Conservation (phyloP, 257 asterid species). For the Solanum chmielewskii region DNA sequence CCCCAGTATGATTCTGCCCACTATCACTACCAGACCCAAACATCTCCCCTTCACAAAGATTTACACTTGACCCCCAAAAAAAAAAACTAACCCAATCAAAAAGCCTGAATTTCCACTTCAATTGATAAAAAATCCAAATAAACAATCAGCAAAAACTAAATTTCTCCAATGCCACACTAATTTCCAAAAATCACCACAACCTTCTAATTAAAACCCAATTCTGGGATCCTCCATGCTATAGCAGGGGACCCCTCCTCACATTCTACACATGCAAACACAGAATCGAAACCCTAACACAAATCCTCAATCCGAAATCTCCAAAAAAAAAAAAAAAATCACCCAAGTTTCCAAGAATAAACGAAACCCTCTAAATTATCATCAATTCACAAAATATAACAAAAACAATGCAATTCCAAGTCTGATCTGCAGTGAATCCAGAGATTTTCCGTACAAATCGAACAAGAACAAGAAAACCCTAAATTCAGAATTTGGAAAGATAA, state of each 20-base stretch:
- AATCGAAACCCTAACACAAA: slow-evolving; percentile 9
- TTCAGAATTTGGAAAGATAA: neutral
- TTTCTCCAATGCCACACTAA: neutral
- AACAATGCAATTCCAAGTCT: neutral
- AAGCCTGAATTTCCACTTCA: neutral
- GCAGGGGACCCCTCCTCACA: slow-evolving; percentile 26
- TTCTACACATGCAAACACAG: slow-evolving; percentile 12
- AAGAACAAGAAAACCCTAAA: slow-evolving; percentile 3
- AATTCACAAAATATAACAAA: neutral
- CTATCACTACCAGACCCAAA: slow-evolving; percentile 26
- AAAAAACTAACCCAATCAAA: neutral
- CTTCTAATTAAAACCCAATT: neutral
- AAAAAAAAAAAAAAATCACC: neutral
- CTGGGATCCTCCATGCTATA: slow-evolving; percentile 23
- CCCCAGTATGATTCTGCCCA: slow-evolving; percentile 19
- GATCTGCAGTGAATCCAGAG: slow-evolving; percentile 3
- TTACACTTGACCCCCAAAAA: neutral
- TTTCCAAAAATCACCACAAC: neutral
- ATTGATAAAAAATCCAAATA: neutral
- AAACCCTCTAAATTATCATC: neutral
- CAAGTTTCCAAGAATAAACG: neutral
- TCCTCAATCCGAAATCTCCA: neutral
- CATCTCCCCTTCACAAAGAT: slow-evolving; percentile 22
- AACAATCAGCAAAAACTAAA: neutral
- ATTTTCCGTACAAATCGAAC: neutral